Base-by-base conservation (phyloP, 306 rosid genomes). In the Leucaena leucocephala region DNA sequence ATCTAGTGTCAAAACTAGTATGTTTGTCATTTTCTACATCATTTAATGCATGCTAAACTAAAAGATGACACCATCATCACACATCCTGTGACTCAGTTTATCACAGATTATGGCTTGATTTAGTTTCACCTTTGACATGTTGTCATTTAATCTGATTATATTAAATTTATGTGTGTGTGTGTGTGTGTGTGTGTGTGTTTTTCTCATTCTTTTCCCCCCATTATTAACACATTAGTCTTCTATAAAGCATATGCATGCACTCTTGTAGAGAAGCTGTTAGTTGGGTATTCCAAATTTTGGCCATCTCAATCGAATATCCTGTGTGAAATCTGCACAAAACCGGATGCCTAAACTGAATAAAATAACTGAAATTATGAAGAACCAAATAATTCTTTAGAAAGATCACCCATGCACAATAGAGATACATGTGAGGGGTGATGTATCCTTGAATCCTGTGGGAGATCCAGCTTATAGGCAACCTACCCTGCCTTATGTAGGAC, bases 1-100 rank as follows among this genome's bases (percentile, higher is more conserved):
- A 10, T 46, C 68, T 39, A 11, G 66, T 59, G 17, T 54, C 3
- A 45, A 6, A 21, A 11, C 13, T 4, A 21, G 7, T 38, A 22
- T 38, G 27, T 65, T 38, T 54, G 64, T 75, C 27, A 33, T 36
- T 72, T 65, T 74, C 22, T 62, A 21, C 50, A 36, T 69, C 6
- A 40, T 74, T 22, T 22, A 34, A 14, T 75, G 72, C 27, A 63
- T 49, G 42, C 64, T 63, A 27, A 11, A 63, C 45, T 45, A 2
- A 27, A 76, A 76, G 75, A 21, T 6, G 22, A 43, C 54, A 52
- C 36, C 38, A 35, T 55, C 7, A 39, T 16, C 76, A 19, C 64
- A 3, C 14, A 54, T 44, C 27, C 22, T 63, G 3, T 64, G 22
- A 35, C 69, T 35, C 69, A 35, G 45, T 12, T 14, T 36, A 64